Percentiles rank a stretch among this genome's conserved stretches.
phyloP scores from a whole-genome alignment of 2,329 filamentous ascomycete genomes.

The Aspergillus niger region DNA sequence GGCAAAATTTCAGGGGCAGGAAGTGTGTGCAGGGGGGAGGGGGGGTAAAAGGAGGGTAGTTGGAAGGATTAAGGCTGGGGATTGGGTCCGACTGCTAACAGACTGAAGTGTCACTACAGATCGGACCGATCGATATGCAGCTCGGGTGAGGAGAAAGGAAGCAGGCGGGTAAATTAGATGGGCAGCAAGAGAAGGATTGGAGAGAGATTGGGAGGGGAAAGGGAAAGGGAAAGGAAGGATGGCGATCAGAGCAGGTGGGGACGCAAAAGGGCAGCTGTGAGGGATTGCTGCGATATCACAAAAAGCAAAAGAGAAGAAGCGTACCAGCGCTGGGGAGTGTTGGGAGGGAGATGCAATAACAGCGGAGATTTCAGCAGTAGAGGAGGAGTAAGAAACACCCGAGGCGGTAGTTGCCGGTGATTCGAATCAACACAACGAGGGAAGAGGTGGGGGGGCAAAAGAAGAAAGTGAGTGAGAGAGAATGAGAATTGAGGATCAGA shows the following conservation, averaged over 20 bases:
- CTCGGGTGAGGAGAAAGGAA: conserved; percentile 12
- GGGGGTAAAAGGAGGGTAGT: background rate
- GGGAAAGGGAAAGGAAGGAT: conserved; percentile 12
- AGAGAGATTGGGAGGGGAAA: conserved; percentile 9
- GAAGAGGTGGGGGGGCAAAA: conserved; percentile 10
- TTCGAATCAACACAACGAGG: too few relatives aligned
- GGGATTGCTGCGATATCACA: conserved; percentile 11
- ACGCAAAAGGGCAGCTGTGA: conserved; percentile 6
- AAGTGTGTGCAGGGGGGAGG: conserved; percentile 2
- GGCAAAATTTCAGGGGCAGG: conserved; percentile 10
- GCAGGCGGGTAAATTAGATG: conserved; percentile 14
- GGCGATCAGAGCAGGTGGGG: conserved; percentile 10
- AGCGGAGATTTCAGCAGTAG: background rate
- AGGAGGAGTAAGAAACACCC: conserved; percentile 14
- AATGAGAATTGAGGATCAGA: conserved; percentile 1
- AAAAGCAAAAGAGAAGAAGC: conserved; percentile 16
- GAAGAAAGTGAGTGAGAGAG: conserved; percentile 11
- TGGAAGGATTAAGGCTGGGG: conserved; percentile 4
- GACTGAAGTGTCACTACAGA: conserved; percentile 23
- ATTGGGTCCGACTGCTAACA: conserved; percentile 18
- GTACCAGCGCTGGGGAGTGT: conserved; percentile 22
- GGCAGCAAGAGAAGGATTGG: conserved; percentile 22
- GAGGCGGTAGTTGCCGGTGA: conserved; percentile 12
- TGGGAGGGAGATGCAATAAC: conserved; percentile 10
- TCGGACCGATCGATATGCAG: conserved; percentile 23